These are phyloP conservation scores for Diplodia intermedia DNA, from an alignment of 2,329 filamentous ascomycete species.

Conservation along the genomic window DNA sequence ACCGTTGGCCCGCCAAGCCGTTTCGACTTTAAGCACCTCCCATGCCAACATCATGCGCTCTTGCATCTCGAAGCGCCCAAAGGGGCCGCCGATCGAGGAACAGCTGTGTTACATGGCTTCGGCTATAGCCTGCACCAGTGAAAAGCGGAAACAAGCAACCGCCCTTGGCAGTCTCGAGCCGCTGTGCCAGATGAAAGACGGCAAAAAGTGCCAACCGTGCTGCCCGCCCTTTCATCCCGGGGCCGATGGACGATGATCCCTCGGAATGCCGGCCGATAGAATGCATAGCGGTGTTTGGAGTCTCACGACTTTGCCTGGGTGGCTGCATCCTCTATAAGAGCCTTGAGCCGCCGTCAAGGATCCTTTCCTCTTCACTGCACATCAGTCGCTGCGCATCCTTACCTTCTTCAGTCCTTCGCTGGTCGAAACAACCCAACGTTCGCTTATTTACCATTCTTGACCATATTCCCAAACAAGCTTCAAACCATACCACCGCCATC, in stretches of 20 bases:
- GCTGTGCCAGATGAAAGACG: conserved; percentile 27
- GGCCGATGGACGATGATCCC: conserved; percentile 1
- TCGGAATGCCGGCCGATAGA: conserved; percentile 21
- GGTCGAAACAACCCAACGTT: conserved; percentile 24
- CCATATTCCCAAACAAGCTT: neutral
- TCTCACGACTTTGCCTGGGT: conserved; percentile 1
- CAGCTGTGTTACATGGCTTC: conserved; percentile 15
- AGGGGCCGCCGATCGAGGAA: neutral
- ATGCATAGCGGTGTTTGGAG: conserved; percentile 1
- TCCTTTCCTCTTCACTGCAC: conserved; percentile 21
- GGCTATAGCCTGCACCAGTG: conserved; percentile 19
- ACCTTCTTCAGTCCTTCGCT: conserved; percentile 22
- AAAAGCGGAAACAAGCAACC: conserved; percentile 24
- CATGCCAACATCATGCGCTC: conserved; percentile 24
- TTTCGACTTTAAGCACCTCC: conserved; percentile 24
- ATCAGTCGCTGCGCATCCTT: conserved; percentile 23
- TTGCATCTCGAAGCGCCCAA: conserved; percentile 25
- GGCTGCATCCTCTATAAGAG: neutral
- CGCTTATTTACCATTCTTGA: conserved; percentile 17
- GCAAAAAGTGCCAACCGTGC: conserved; percentile 7
- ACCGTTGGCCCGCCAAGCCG: conserved; percentile 25
- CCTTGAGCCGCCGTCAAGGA: neutral
- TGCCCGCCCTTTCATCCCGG: conserved; percentile 6
- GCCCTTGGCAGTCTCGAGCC: conserved; percentile 13
- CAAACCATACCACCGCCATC: conserved; percentile 3